Conservation (phyloP, 163 green algal species). For the Smithsoniella earleae region DNA sequence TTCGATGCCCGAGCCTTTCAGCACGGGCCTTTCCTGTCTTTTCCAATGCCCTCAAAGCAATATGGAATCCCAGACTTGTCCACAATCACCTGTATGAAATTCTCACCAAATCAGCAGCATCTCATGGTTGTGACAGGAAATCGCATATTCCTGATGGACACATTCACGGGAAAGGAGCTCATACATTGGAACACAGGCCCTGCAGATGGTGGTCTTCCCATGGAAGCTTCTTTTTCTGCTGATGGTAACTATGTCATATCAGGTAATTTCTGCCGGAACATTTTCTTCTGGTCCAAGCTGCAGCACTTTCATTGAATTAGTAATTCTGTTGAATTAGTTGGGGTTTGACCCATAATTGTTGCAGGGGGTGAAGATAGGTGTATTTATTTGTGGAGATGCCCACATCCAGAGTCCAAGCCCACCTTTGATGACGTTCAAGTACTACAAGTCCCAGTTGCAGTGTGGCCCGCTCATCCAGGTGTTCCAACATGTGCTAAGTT, state of each 20-base stretch:
- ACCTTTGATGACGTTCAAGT: background rate
- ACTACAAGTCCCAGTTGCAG: constrained; percentile 40
- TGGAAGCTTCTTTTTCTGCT: constrained; percentile 70
- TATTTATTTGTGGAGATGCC: constrained; percentile 67
- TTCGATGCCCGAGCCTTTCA: constrained; percentile 69
- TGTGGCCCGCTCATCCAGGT: constrained; percentile 54
- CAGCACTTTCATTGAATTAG: background rate
- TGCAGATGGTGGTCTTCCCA: constrained; percentile 44
- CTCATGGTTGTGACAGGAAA: constrained; percentile 63
- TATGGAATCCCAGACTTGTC: constrained; percentile 22
- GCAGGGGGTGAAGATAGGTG: constrained; percentile 66
- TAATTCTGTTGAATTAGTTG: constrained; percentile 20
- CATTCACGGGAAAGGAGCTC: constrained; percentile 59
- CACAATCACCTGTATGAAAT: constrained; percentile 38
- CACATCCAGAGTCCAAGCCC: constrained; percentile 40
- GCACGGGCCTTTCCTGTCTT: constrained; percentile 27
- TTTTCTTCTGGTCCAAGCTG: background rate
- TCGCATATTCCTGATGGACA: constrained; percentile 75
- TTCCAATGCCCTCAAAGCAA: constrained; percentile 8
- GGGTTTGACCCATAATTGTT: background rate
- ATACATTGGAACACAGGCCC: constrained; percentile 48
- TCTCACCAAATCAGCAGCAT: constrained; percentile 45
- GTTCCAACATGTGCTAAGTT: constrained; percentile 66
- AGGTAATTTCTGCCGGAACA: constrained; percentile 33
- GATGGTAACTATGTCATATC: constrained; percentile 76